These are phyloP conservation scores for Ambrosia artemisiifolia DNA, from an alignment of 129 eudicot species.

Conservation along the genomic window DNA sequence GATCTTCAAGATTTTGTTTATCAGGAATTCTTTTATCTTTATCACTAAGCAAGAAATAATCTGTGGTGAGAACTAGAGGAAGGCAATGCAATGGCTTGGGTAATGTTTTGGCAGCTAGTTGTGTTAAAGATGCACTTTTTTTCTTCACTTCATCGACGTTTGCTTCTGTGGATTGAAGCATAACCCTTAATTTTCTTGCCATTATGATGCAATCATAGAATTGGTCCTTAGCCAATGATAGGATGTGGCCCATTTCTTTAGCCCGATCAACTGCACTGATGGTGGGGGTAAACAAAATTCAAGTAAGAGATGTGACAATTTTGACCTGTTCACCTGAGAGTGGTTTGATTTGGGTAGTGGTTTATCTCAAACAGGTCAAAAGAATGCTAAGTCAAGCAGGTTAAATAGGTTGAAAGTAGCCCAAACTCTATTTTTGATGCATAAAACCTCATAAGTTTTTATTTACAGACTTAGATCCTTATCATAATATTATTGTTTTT, in stretches of 20 bases:
- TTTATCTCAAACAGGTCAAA: neutral
- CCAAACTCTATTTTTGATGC: neutral
- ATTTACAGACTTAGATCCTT: neutral
- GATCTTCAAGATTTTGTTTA: constrained; percentile 61
- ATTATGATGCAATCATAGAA: constrained; percentile 68
- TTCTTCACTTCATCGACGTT: constrained; percentile 58
- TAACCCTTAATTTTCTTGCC: constrained; percentile 85
- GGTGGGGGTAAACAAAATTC: constrained; percentile 26
- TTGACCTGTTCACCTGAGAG: neutral
- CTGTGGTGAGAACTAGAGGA: constrained; percentile 76
- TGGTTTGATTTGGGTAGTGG: neutral
- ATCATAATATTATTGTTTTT: neutral
- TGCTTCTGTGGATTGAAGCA: constrained; percentile 82
- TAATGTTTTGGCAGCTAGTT: constrained; percentile 95
- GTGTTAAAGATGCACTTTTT: constrained; percentile 83
- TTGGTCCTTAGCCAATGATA: constrained; percentile 83
- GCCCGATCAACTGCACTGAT: constrained; percentile 90
- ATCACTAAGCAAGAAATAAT: constrained; percentile 49
- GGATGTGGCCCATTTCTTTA: constrained; percentile 83
- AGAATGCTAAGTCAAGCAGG: neutral
- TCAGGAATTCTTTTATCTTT: constrained; percentile 48
- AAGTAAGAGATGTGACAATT: constrained; percentile 5
- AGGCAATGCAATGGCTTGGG: constrained; percentile 91
- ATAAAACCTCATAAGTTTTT: neutral
- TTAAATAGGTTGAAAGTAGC: neutral